These are phyloP conservation scores for Scutellaria barbata DNA, from an alignment of 257 asterid genomes.

Conservation along the genomic window DNA sequence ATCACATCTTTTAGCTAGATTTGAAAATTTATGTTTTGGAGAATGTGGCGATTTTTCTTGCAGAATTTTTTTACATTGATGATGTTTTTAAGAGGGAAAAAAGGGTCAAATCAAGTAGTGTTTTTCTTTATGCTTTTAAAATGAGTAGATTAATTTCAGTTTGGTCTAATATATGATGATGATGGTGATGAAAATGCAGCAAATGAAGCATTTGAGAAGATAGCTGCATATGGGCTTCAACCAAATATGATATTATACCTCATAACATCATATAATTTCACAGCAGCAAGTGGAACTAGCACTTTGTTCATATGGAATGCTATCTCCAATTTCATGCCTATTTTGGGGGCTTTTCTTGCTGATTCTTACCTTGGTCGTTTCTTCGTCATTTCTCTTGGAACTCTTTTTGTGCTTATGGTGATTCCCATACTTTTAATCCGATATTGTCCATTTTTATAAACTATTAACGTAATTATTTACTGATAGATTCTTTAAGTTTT, in stretches of 20 bases:
- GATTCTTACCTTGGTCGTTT: constrained; percentile 83
- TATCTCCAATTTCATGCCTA: constrained; percentile 64
- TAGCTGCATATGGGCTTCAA: constrained; percentile 65
- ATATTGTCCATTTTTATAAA: too few species aligned
- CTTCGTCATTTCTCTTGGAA: constrained; percentile 54
- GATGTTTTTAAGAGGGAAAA: too few species aligned
- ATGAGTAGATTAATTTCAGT: not conserved
- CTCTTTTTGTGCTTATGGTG: constrained; percentile 53
- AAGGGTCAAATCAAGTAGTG: too few species aligned
- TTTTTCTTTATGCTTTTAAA: not conserved
- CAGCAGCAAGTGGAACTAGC: constrained; percentile 48
- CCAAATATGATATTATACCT: constrained; percentile 69
- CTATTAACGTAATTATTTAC: not conserved
- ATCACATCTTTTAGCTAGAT: too few species aligned
- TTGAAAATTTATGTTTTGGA: too few species aligned
- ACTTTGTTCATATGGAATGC: constrained; percentile 68
- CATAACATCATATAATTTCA: constrained; percentile 52
- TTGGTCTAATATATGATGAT: too few species aligned
- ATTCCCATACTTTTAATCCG: constrained; percentile 25
- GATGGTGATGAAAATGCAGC: constrained; percentile 41
- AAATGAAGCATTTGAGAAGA: constrained; percentile 78
- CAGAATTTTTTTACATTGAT: too few species aligned
- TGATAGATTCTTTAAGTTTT: too few species aligned
- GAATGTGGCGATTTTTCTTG: too few species aligned
- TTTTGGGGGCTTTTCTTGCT: constrained; percentile 77